Evolutionary conservation across 2,329 filamentous ascomycete genomes (phyloP).

Genomic region (Colletotrichum siamense): DNA sequence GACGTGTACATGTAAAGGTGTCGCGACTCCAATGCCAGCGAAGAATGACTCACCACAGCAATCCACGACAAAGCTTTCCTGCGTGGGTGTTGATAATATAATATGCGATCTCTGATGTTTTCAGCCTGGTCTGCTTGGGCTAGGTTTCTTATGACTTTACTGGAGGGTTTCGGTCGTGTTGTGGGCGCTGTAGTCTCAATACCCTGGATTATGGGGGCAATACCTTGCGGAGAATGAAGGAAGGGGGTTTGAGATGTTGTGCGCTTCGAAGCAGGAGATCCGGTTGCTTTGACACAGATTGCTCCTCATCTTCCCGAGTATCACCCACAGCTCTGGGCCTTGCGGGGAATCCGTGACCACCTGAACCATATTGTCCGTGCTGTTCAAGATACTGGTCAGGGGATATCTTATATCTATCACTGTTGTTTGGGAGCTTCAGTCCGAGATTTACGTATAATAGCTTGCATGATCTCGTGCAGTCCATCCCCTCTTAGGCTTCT

Average conservation of each 20-base stretch:
- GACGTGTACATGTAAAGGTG: rapidly evolving
- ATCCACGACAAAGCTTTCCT: too few species aligned
- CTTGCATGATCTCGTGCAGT: too few species aligned
- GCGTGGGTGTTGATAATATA: too few species aligned
- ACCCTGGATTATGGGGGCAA: background rate
- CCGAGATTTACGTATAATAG: too few species aligned
- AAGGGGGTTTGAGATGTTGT: background rate
- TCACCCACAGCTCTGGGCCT: too few species aligned
- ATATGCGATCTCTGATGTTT: background rate
- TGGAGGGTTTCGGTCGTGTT: rapidly evolving
- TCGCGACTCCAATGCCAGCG: rapidly evolving
- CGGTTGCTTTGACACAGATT: too few species aligned
- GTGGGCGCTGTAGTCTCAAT: rapidly evolving
- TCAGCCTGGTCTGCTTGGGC: rapidly evolving
- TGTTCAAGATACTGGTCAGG: background rate
- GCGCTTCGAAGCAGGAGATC: rapidly evolving
- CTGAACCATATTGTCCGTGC: background rate
- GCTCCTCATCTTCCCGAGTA: rapidly evolving
- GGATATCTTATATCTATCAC: background rate
- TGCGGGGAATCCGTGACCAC: too few species aligned
- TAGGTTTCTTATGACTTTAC: rapidly evolving
- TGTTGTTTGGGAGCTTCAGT: rapidly evolving
- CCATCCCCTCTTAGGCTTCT: too few species aligned
- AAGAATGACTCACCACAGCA: background rate
- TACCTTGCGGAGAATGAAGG: background rate